Base-by-base conservation (phyloP, 257 asterid species). In the Rubia yunnanensis region DNA sequence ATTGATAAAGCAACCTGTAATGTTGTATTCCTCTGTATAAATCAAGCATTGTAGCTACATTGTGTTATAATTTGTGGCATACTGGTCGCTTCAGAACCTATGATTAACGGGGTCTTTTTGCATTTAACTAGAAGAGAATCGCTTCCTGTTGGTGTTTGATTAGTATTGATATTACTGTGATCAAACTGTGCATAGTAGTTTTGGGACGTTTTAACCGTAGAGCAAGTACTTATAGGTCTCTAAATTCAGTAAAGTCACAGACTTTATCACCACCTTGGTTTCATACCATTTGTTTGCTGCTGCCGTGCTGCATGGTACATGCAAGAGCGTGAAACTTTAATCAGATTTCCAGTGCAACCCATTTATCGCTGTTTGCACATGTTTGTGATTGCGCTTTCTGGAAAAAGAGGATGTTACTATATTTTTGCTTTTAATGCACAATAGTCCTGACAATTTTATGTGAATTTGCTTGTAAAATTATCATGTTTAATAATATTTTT, bases 1-100 rank as follows among this genome's bases (percentile, higher is more conserved):
- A 74, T 76, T 92, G 61, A 67, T 87, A 70, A 78, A 79, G 75
- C 87, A 80, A 44, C 96, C 97, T 0, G 91, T 79, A 67, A 68
- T 92, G 83, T 84, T 92, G 53, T 79, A 79, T 61, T 50, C 81
- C 60, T 61, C 65, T 74, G 99, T 92, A 79, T 14, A 15, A 3
- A 15, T 57, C 23, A 24, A 49, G 2, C 44, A 38, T 39, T 9
- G 39, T 35, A 3, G 9, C 9, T n/a, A 18, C 27, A n/a, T 18
- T 48, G 54, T 48, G 23, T 18, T 48, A 28, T 68, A 32, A 20
- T 11, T 3, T 5, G 18, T 18, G 44, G 39, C 28, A 30, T 10
- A 6, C n/a, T 50, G 68, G n/a, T 64, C 9, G 59, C 13, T 27
- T 17, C 58, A 44, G 8, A 64, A 46, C 27, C 24, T 27, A 8